Evolutionary conservation across 495 filamentous ascomycete genomes (phyloP).

Genomic region (Penicillium atrosanguineum): DNA sequence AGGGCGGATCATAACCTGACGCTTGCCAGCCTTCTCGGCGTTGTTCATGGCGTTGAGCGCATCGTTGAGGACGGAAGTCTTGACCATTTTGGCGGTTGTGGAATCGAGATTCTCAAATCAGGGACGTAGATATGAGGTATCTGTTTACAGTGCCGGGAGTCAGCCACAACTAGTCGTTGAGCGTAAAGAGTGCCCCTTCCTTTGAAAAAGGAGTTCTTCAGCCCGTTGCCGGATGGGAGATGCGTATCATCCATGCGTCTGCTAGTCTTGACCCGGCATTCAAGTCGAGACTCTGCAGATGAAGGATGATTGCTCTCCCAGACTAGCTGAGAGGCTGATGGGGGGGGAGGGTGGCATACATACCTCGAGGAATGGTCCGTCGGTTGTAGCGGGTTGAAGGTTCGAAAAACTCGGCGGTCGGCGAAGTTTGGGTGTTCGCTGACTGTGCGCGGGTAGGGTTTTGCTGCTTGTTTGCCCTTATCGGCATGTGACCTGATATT

Average conservation of each 20-base stretch:
- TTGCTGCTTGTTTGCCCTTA: slow-evolving; percentile 22
- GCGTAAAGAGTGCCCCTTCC: slow-evolving; percentile 87
- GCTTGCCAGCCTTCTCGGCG: slow-evolving; percentile 98
- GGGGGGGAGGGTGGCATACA: slow-evolving; percentile 32
- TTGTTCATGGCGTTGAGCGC: slow-evolving; percentile 99
- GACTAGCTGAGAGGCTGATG: slow-evolving; percentile 49
- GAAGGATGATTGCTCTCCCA: slow-evolving; percentile 47
- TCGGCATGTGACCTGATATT: slow-evolving; percentile 24
- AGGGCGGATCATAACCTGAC: slow-evolving; percentile 94
- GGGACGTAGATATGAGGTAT: slow-evolving; percentile 69
- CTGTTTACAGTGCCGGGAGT: slow-evolving; percentile 53
- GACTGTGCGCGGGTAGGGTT: slow-evolving; percentile 39
- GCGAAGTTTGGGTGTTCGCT: slow-evolving; percentile 25
- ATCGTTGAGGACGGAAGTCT: slow-evolving; percentile 98
- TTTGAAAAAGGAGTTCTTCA: slow-evolving; percentile 82
- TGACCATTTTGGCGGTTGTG: slow-evolving; percentile 84
- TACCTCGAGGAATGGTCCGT: slow-evolving; percentile 45
- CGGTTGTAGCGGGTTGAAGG: slow-evolving; percentile 26
- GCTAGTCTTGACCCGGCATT: slow-evolving; percentile 2
- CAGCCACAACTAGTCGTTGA: slow-evolving; percentile 83
- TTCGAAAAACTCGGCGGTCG: slow-evolving; percentile 15
- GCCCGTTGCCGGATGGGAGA: slow-evolving; percentile 74
- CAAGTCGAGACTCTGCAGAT: background rate
- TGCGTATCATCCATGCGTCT: slow-evolving; percentile 61
- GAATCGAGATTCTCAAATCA: slow-evolving; percentile 84